phyloP scores from a whole-genome alignment of 1,284 basidiomycete species.

The Naganishia sp. region DNA sequence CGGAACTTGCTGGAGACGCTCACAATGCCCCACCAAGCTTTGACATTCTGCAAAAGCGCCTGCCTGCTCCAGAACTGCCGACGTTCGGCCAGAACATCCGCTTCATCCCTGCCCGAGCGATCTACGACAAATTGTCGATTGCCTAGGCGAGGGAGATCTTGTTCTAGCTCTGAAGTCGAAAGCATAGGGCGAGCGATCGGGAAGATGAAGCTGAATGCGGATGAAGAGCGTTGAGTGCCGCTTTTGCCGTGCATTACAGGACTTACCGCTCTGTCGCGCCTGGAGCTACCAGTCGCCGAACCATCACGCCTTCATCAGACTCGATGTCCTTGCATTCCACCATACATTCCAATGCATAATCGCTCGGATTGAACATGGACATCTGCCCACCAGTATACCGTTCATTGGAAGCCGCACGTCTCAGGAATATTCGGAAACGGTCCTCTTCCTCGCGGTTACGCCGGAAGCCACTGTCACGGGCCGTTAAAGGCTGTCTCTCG shows the following conservation, averaged over 20 bases:
- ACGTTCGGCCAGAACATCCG: constrained; percentile 14
- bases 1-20: not conserved
- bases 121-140: constrained; percentile 86
- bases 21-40: constrained; percentile 23
- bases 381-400: constrained; percentile 81
- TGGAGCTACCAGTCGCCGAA: constrained; percentile 70
- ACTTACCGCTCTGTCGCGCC: constrained; percentile 69
- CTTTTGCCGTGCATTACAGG: constrained; percentile 35
- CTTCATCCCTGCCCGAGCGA: constrained; percentile 9
- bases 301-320: constrained; percentile 56
- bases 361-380: constrained; percentile 85
- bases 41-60: constrained; percentile 12
- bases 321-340: constrained; percentile 59
- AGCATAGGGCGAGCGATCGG: constrained; percentile 72
- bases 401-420: constrained; percentile 59
- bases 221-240: no score
- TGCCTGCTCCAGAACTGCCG: constrained; percentile 23
- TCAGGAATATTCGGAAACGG: constrained; percentile 40
- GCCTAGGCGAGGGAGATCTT: constrained; percentile 77
- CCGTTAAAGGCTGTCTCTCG: not conserved
- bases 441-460: constrained; percentile 19
- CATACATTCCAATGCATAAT: constrained; percentile 80
- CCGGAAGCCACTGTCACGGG: constrained; percentile 13
- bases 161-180: constrained; percentile 60
- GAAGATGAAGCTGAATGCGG: constrained; percentile 66